These are phyloP conservation scores for Scenedesmus sp. DNA, from an alignment of 163 green algal genomes.

Conservation along the genomic window DNA sequence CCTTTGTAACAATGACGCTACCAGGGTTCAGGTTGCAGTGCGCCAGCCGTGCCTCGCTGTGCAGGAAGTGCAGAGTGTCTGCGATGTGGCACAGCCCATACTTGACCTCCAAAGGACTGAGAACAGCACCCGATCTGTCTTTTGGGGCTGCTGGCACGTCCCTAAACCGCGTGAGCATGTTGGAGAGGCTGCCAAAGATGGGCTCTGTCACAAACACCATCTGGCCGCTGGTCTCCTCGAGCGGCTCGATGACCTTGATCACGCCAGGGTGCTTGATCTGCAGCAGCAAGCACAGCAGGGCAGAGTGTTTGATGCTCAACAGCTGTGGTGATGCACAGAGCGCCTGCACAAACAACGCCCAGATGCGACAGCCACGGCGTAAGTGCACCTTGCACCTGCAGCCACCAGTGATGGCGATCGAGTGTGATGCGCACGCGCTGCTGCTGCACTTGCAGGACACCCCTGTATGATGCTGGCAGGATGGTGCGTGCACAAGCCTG, in stretches of 20 bases:
- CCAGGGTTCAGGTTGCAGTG: constrained; percentile 72
- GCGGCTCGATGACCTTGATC: constrained; percentile 81
- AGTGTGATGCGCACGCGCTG: too few species aligned
- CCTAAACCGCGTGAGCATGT: constrained; percentile 61
- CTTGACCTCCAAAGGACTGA: constrained; percentile 88
- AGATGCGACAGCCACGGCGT: too few species aligned
- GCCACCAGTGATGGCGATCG: too few species aligned
- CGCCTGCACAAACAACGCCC: too few species aligned
- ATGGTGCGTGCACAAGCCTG: too few species aligned
- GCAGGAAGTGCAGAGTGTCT: constrained; percentile 88
- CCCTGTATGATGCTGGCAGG: too few species aligned
- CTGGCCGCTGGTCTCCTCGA: constrained; percentile 87
- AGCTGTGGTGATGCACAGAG: too few species aligned
- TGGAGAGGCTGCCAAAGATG: constrained; percentile 75
- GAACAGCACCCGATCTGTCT: constrained; percentile 9
- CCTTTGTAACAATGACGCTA: constrained; percentile 63
- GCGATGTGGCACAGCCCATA: constrained; percentile 81
- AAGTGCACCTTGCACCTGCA: too few species aligned
- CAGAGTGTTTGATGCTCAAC: not conserved
- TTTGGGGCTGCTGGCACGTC: constrained; percentile 31
- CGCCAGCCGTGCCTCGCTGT: constrained; percentile 79
- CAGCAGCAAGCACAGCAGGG: too few species aligned
- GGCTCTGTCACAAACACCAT: constrained; percentile 91
- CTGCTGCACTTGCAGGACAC: not conserved
- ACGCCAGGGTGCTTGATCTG: constrained; percentile 89